phyloP scores from a whole-genome alignment of 805 yeast genomes.

The Candida awuae region DNA sequence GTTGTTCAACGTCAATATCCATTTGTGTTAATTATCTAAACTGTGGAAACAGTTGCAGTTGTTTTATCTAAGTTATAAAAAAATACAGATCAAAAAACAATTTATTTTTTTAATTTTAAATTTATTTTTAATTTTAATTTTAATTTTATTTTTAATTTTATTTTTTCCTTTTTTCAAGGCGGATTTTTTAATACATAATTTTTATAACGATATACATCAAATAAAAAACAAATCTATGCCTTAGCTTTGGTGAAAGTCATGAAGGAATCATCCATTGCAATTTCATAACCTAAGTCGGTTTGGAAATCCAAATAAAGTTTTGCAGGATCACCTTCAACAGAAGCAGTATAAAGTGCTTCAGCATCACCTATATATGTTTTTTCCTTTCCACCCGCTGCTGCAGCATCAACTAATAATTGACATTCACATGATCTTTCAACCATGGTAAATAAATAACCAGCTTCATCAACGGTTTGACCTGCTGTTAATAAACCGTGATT shows the following conservation, averaged over 20 bases:
- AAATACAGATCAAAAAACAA: no score
- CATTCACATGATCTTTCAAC: constrained; percentile 59
- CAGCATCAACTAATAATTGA: constrained; percentile 57
- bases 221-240: neutral
- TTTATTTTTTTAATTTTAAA: no score
- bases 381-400: constrained; percentile 32
- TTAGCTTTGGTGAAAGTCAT: constrained; percentile 20
- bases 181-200: no score
- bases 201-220: no score
- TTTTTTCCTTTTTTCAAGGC: no score
- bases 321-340: constrained; percentile 56
- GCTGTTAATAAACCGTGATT: constrained; percentile 71
- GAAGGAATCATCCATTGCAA: constrained; percentile 24
- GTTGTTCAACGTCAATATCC: constrained; percentile 8
- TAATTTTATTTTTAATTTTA: no score
- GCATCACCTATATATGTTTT: constrained; percentile 44
- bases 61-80: no score
- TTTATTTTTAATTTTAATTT: no score
- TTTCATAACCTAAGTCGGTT: constrained; percentile 53
- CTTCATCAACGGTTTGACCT: constrained; percentile 66
- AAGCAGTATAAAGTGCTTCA: constrained; percentile 60
- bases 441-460: constrained; percentile 55
- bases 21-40: neutral
- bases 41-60: no score
- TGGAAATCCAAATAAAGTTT: constrained; percentile 66